Percentiles rank a stretch among this genome's conserved stretches.
phyloP scores from a whole-genome alignment of 2,329 filamentous ascomycete genomes.

The Trichoderma sp. region DNA sequence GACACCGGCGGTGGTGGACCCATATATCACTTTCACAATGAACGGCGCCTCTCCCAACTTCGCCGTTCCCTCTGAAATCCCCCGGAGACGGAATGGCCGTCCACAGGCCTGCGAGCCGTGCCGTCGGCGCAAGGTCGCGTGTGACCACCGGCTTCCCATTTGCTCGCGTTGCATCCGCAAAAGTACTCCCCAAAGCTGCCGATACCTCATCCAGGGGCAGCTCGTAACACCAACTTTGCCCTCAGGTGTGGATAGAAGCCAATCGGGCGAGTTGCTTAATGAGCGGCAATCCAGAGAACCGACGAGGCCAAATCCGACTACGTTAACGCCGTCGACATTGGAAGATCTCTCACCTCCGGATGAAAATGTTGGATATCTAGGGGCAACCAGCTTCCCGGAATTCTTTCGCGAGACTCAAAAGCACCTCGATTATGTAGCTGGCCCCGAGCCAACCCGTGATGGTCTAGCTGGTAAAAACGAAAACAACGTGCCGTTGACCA shows the following conservation, averaged over 20 bases:
- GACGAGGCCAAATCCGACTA: background rate
- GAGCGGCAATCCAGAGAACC: background rate
- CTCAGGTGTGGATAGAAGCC: background rate
- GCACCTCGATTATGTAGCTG: background rate
- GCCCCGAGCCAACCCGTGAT: background rate
- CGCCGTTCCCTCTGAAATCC: background rate
- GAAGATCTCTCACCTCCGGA: background rate
- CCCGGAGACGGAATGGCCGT: slow-evolving; percentile 13
- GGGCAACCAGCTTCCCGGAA: slow-evolving; percentile 13
- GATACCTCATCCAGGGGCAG: slow-evolving; percentile 10
- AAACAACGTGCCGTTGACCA: background rate
- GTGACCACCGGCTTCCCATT: slow-evolving; percentile 17
- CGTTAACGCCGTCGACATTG: background rate
- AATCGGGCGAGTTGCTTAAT: background rate
- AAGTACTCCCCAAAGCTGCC: slow-evolving; percentile 3
- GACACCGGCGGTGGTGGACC: background rate
- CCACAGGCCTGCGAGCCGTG: slow-evolving; percentile 16
- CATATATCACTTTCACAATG: background rate
- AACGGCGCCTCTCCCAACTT: background rate
- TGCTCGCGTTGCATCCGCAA: slow-evolving; percentile 15
- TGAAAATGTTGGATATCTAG: slow-evolving; percentile 8
- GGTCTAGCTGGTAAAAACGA: background rate
- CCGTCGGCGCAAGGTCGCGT: slow-evolving; percentile 17
- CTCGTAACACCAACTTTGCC: background rate
- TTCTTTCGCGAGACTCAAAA: slow-evolving; percentile 14